Evolutionary conservation across 2,329 filamentous ascomycete species (phyloP), one percentile per base, ranked within the genome.

Genomic region (Hansfordia pulvinata): DNA sequence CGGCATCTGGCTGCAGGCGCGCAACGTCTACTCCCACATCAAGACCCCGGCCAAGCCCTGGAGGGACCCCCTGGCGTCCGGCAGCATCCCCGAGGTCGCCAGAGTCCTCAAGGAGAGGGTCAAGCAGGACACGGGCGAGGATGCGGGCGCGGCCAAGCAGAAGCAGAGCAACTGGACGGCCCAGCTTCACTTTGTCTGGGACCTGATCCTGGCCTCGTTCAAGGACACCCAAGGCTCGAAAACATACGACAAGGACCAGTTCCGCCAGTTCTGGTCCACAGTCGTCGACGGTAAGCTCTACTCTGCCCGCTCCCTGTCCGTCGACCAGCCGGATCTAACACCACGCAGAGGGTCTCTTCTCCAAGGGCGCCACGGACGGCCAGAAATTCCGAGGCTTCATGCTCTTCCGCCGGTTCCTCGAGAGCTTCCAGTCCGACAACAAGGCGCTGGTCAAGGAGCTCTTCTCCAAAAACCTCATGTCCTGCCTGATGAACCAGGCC

Each of bases 341-440:
- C 5, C 10, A 3, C 23, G 1, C 35, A 88, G 81, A 88, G 46
- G 78, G 80, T 7, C 64, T 94, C 4, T 94, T 96, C 47, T 77
- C 82, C 5, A 71, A 77, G 30, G 73, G 69, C 8, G 78, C 86
- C 6, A 92, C 85, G 2, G 75, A 86, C 22, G 83, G 86, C 39
- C 79, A 92, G 30, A 96, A 94, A 52, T 84, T 83, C 43, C 85
- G 84, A 51, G 90, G 90, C 0, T 88, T 96, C 53, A 73, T 86
- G 42, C 68, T 96, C 3, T 83, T 94, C 42, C 74, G 78, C 40
- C 82, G 78, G 43, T 70, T 85, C 39, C 55, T 94, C 4, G 56
- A 64, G 23, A 56, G 58, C 4, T 51, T 67, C 7, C 56, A 40
- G 13, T 27, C 60, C 17, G 60, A 41, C 46, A 69, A 49, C 35